phyloP scores from a whole-genome alignment of 495 filamentous ascomycete genomes.

The Alectoria sarmentosa region DNA sequence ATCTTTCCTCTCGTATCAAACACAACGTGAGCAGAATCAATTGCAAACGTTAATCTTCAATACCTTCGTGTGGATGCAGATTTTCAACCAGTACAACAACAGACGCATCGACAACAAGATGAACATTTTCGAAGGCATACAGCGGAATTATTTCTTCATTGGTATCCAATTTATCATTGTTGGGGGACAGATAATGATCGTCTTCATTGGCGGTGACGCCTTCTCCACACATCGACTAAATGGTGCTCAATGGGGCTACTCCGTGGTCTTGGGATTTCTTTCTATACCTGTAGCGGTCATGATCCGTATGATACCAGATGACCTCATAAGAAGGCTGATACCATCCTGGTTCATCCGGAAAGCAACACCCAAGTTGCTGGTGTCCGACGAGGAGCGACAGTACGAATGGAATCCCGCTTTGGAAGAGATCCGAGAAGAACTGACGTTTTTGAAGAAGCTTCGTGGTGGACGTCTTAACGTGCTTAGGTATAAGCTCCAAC shows the following conservation, averaged over 20 bases:
- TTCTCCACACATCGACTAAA: conserved; percentile 57
- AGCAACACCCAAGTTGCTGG: conserved; percentile 40
- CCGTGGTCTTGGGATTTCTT: conserved; percentile 60
- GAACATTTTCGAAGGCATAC: conserved; percentile 84
- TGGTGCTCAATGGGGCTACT: conserved; percentile 67
- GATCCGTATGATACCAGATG: conserved; percentile 70
- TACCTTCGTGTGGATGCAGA: conserved; percentile 92
- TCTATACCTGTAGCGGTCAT: conserved; percentile 66
- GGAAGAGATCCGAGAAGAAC: conserved; percentile 69
- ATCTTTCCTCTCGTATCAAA: conserved; percentile 52
- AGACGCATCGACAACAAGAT: conserved; percentile 82
- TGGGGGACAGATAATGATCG: conserved; percentile 70
- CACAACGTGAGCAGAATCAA: conserved; percentile 32
- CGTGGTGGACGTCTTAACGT: conserved; percentile 82
- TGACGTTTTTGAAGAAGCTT: conserved; percentile 65
- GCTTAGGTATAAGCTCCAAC: conserved; percentile 74
- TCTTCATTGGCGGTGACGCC: conserved; percentile 67
- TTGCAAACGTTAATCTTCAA: conserved; percentile 77
- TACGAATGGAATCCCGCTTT: conserved; percentile 57
- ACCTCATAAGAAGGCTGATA: conserved; percentile 47
- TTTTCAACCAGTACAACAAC: conserved; percentile 84
- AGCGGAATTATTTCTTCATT: conserved; percentile 74
- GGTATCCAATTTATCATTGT: conserved; percentile 76
- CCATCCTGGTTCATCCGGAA: conserved; percentile 45
- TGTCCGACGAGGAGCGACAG: conserved; percentile 70